Evolutionary conservation across 148 eudicot genomes (phyloP).

Genomic region (Chenopodium suecicum): DNA sequence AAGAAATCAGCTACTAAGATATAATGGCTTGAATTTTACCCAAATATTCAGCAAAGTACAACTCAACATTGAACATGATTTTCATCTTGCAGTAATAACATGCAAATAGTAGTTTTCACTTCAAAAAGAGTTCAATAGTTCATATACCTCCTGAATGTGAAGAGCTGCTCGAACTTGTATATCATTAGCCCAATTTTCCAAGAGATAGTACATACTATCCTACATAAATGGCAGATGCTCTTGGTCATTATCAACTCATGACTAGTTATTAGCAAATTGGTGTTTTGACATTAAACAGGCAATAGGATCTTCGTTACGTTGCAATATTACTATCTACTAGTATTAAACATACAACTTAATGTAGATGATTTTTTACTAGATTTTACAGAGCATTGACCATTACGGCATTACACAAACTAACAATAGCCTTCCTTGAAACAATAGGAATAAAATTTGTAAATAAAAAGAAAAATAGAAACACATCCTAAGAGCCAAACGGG

Average conservation of each 20-base stretch:
- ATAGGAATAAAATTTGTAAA: too few relatives aligned
- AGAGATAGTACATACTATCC: slow-evolving; percentile 19
- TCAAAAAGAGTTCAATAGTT: neutral
- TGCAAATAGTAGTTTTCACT: neutral
- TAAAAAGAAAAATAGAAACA: too few relatives aligned
- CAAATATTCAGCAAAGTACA: neutral
- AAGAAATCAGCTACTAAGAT: neutral
- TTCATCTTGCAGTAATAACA: neutral
- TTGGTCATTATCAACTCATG: too few relatives aligned
- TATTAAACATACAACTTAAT: too few relatives aligned
- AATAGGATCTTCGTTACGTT: too few relatives aligned
- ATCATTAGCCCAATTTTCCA: slow-evolving; percentile 36
- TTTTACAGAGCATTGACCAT: too few relatives aligned
- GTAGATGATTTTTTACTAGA: too few relatives aligned
- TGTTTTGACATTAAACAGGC: too few relatives aligned
- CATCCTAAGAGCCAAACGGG: too few relatives aligned
- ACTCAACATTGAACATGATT: neutral
- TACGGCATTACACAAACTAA: too few relatives aligned
- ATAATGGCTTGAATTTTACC: neutral
- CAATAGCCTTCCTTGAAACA: too few relatives aligned
- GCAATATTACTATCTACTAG: too few relatives aligned
- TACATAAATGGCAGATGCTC: slow-evolving; percentile 1
- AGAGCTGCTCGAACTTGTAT: slow-evolving; percentile 35
- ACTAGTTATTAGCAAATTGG: neutral
- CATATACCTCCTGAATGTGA: slow-evolving; percentile 36